Conservation (phyloP, 345 rosid genomes). For the Balakata baccata region DNA sequence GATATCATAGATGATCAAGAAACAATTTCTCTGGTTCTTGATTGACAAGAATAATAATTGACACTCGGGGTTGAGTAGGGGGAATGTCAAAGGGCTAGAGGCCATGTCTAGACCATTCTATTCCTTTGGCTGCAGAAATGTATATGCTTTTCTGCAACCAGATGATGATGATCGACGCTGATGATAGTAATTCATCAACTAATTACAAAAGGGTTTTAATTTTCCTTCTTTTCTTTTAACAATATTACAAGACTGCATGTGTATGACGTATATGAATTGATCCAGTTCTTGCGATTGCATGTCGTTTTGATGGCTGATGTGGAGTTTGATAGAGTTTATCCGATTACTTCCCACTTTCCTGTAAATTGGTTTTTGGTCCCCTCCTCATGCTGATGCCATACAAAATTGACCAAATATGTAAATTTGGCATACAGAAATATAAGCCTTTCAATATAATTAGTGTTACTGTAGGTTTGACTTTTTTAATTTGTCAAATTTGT, state of each 20-base stretch:
- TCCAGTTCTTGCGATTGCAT: neutral
- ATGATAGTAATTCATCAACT: neutral
- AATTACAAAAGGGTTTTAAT: neutral
- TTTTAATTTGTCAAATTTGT: too few relatives aligned
- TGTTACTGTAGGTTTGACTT: too few relatives aligned
- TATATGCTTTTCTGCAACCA: neutral
- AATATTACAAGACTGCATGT: neutral
- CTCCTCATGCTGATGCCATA: slow-evolving; percentile 13
- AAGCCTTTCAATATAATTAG: too few relatives aligned
- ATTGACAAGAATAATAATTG: slow-evolving; percentile 8
- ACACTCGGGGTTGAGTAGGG: too few relatives aligned
- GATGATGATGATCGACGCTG: neutral
- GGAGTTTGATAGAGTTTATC: slow-evolving; percentile 47
- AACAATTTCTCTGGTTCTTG: neutral
- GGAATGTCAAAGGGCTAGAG: slow-evolving; percentile 18
- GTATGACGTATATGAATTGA: neutral
- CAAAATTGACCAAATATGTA: neutral
- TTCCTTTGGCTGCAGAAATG: neutral
- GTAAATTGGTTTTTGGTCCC: slow-evolving; percentile 21
- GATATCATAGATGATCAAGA: neutral
- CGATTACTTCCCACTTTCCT: slow-evolving; percentile 23
- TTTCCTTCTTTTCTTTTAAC: too few relatives aligned
- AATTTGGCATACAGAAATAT: too few relatives aligned
- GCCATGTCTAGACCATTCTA: neutral
- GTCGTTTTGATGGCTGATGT: slow-evolving; percentile 28